Evolutionary conservation across 1,139 yeast genomes (phyloP).

Genomic region (Petasospora rhodanensis): DNA sequence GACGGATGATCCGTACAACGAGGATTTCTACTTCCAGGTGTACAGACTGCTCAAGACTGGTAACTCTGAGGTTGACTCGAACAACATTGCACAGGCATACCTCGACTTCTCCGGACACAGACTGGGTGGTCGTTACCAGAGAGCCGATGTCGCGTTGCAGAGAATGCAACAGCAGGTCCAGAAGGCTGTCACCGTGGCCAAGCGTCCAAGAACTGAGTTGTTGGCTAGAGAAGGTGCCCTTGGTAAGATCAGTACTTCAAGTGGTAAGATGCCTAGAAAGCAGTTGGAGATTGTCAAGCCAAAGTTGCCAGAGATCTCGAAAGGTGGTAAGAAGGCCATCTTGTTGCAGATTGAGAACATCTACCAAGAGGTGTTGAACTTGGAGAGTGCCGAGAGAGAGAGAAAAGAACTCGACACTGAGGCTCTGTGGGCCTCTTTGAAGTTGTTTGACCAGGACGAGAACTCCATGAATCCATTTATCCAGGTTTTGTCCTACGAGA

Average conservation of each 20-base stretch:
- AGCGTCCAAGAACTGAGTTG: conserved; percentile 70
- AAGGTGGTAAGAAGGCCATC: conserved; percentile 36
- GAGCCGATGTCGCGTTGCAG: conserved; percentile 93
- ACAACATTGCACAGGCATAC: conserved; percentile 89
- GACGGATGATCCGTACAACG: conserved; percentile 95
- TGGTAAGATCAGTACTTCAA: conserved; percentile 80
- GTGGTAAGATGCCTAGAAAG: conserved; percentile 86
- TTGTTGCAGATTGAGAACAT: conserved; percentile 62
- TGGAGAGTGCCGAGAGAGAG: conserved; percentile 81
- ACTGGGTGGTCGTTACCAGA: conserved; percentile 78
- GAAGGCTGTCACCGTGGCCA: conserved; percentile 92
- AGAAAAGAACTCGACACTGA: conserved; percentile 49
- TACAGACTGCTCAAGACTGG: conserved; percentile 75
- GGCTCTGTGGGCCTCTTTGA: conserved; percentile 75
- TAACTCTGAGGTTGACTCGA: conserved; percentile 40
- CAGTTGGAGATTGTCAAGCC: conserved; percentile 69
- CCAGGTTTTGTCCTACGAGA: conserved; percentile 77
- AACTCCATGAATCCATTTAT: conserved; percentile 77
- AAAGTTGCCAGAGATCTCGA: conserved; percentile 33
- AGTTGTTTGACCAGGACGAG: conserved; percentile 53
- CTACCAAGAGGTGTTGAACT: conserved; percentile 69
- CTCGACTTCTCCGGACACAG: conserved; percentile 91
- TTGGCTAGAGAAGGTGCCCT: conserved; percentile 79
- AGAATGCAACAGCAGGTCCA: conserved; percentile 99
- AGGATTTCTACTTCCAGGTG: conserved; percentile 94